Evolutionary conservation across 331 rosid species (phyloP), one percentile per base, ranked within the genome.

Genomic region (Dryas integrifolia): DNA sequence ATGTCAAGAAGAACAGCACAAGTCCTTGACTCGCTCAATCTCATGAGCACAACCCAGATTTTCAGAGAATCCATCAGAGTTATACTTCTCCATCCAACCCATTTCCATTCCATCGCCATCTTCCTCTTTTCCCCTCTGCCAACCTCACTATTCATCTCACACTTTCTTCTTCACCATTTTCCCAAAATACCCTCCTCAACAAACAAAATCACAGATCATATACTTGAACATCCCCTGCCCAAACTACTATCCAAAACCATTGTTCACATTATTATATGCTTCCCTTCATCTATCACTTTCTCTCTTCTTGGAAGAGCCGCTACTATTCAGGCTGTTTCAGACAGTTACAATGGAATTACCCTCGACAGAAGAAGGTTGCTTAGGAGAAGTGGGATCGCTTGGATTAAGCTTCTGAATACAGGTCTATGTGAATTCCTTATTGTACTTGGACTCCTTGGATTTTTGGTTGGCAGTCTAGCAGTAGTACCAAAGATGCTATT

Each of bases 51-150:
- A 35, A 24, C 77, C 41, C 60, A 72, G 77, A 72, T 72, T 13
- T 72, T 72, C 77, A 72, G 43, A 62, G 77, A 72, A 13, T 72
- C 77, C 26, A 72, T 72, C 48, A 72, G 70, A 38, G 43, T 72
- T 9, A 6, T 72, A 50, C 77, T 72, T 61, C 77, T 72, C 57
- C 60, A 72, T 47, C 69, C 70, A 16, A 72, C 69, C 50, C 77
- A 61, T 26, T 72, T 72, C 58, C 69, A 72, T 38, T 72, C 77
- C 48, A 61, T 72, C 49, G 48, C 77, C 24, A 38, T 61, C 60
- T 72, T 72, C 61, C 77, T 72, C 24, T 72, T 72, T 39, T 59
- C 77, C n/a, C 77, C 77, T 72, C 70, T 72, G 12, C 77, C 77
- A 56, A 49, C 63, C 49, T 72, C 77, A 4, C 77, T 72, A 38